Conservation (phyloP, 148 eudicot species). For the Amaranthus palmeri region DNA sequence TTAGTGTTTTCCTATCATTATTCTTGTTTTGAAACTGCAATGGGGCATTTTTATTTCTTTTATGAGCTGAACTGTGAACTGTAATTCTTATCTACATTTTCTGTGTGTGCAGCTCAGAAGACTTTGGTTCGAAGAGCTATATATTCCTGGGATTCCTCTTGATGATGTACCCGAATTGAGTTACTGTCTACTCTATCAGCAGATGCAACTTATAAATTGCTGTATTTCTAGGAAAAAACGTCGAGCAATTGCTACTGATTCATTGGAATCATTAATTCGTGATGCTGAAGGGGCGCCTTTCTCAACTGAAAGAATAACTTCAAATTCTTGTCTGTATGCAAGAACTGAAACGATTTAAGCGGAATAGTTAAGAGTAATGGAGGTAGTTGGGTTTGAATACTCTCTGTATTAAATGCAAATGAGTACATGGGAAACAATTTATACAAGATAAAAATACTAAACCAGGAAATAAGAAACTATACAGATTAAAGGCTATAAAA, state of each 20-base stretch:
- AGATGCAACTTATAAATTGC: conserved; percentile 91
- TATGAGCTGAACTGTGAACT: neutral
- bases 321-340: conserved; percentile 51
- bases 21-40: neutral
- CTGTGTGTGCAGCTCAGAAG: conserved; percentile 65
- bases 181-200: conserved; percentile 81
- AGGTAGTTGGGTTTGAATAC: too few relatives aligned
- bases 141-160: conserved; percentile 76
- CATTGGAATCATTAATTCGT: conserved; percentile 52
- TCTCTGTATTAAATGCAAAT: too few relatives aligned
- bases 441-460: too few relatives aligned
- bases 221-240: conserved; percentile 87
- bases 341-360: too few relatives aligned
- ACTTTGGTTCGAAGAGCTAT: conserved; percentile 84
- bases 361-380: too few relatives aligned
- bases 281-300: conserved; percentile 43
- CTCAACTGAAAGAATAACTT: conserved; percentile 33
- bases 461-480: too few relatives aligned
- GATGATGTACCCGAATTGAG: conserved; percentile 76
- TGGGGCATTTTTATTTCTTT: neutral
- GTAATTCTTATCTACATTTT: neutral
- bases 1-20: too few relatives aligned
- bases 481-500: too few relatives aligned
- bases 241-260: conserved; percentile 48
- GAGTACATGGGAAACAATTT: too few relatives aligned